Conservation (phyloP, 305 asterid species). For the Plantago coronopus region DNA sequence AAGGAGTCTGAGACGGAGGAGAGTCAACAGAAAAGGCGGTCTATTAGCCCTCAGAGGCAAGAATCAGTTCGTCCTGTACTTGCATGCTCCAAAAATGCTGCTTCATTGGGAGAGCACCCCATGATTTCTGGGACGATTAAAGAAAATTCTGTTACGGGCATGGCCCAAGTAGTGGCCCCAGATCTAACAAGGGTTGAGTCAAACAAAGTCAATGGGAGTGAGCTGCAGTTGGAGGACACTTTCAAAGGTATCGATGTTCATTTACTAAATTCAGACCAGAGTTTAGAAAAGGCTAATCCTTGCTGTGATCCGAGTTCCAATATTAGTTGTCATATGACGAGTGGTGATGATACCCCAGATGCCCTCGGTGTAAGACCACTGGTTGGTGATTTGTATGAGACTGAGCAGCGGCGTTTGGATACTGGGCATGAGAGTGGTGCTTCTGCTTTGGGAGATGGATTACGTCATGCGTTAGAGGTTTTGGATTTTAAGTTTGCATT, state of each 20-base stretch:
- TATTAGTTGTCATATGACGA: slow-evolving; percentile 17
- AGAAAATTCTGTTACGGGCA: slow-evolving; percentile 12
- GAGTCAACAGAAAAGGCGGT: slow-evolving; percentile 53
- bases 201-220: slow-evolving; percentile 15
- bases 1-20: slow-evolving; percentile 37
- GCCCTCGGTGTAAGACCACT: slow-evolving; percentile 24
- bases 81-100: slow-evolving; percentile 31
- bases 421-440: slow-evolving; percentile 39
- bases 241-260: slow-evolving; percentile 21
- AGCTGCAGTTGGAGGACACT: slow-evolving; percentile 20
- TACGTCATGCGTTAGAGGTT: slow-evolving; percentile 71
- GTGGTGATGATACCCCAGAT: slow-evolving; percentile 26
- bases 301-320: slow-evolving; percentile 24
- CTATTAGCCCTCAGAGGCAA: slow-evolving; percentile 50
- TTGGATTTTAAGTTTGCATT: slow-evolving; percentile 45
- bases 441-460: slow-evolving; percentile 44
- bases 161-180: slow-evolving; percentile 18
- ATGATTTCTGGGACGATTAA: slow-evolving; percentile 16
- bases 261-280: slow-evolving; percentile 15
- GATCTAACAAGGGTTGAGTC: slow-evolving; percentile 7
- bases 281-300: slow-evolving; percentile 32
- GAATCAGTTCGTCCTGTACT: slow-evolving; percentile 59
- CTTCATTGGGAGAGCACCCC: slow-evolving; percentile 28
- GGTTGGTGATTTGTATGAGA: slow-evolving; percentile 25
- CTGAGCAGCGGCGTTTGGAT: slow-evolving; percentile 34